Conservation (phyloP, 257 asterid species). For the Petunia axillaris region DNA sequence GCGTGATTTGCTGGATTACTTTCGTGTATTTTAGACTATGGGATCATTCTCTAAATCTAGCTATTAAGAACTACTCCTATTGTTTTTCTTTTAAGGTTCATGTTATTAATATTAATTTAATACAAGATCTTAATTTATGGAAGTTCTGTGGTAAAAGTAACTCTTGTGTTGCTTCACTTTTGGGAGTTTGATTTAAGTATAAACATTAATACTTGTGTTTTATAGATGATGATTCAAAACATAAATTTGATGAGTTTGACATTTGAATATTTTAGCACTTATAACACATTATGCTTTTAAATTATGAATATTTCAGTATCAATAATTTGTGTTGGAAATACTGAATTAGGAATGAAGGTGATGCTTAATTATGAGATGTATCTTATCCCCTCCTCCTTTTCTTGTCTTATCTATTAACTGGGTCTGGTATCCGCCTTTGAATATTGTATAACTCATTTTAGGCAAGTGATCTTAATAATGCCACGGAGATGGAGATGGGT, state of each 20-base stretch:
- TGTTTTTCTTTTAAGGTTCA: not conserved
- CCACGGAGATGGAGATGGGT: not conserved
- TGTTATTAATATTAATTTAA: not conserved
- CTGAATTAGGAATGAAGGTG: too few relatives aligned
- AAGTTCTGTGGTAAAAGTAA: slow-evolving; percentile 24
- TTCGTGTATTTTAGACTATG: slow-evolving; percentile 7
- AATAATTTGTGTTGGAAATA: too few relatives aligned
- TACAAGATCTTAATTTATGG: not conserved
- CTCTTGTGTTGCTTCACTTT: slow-evolving; percentile 1
- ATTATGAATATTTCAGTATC: too few relatives aligned
- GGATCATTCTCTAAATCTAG: not conserved
- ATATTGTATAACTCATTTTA: slow-evolving; percentile 1
- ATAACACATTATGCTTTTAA: too few relatives aligned
- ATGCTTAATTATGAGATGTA: too few relatives aligned
- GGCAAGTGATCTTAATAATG: not conserved
- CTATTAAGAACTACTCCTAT: too few relatives aligned
- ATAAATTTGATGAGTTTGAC: too few relatives aligned
- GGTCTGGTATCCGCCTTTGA: not conserved
- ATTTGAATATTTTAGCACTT: not conserved
- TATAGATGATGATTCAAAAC: too few relatives aligned
- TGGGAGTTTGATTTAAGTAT: slow-evolving; percentile 1
- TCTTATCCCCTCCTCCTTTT: too few relatives aligned
- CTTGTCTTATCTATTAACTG: too few relatives aligned
- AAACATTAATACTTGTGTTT: not conserved
- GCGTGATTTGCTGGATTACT: slow-evolving; percentile 22